Evolutionary conservation across 1,284 basidiomycete genomes (phyloP), one percentile per base, ranked within the genome.

Genomic region (Porodaedalea pini): DNA sequence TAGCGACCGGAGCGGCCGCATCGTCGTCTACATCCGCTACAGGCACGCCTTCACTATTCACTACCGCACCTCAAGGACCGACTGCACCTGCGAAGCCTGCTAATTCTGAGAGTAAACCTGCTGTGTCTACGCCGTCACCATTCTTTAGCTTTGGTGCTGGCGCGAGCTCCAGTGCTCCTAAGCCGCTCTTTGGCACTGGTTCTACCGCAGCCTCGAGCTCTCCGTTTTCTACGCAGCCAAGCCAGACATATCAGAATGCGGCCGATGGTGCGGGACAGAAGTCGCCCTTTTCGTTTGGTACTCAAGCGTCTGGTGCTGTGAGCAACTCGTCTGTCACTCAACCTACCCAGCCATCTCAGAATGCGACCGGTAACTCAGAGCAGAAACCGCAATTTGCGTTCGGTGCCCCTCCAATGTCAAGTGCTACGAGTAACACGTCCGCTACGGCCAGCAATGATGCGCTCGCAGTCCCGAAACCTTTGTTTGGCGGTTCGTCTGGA

Each of bases 361-460:
- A 13, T 44, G 19, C 21, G 8, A 23, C 71, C 1, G 39, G 44
- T 39, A 49, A 29, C 13, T 68, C 70, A n/a, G 79, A 79, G 15
- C 85, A 82, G 64, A 88, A 88, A 61, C 81, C 83, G 11, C 2
- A 61, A 25, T 69, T 67, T 32, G 44, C 61, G 37, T 66, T 68
- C 43, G 58, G 56, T 17, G 55, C 56, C 11, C 56, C 63, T 6
- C 51, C 56, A 15, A 29, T 56, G 25, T 36, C 34, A 21, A 31
- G 39, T 19, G 31, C 50, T 17, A 17, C 27, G 15, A 44, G 29
- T 39, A 54, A 53, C 32, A 21, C 54, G 19, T 23, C 48, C 31
- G 13, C 54, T 2, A n/a, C 58, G 6, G 17, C 47, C 11, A 41
- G 25, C 34, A 17, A 51, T 17, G 43, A 49, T 21, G 32, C 47